Percentiles rank a stretch among this genome's conserved stretches.
Evolutionary conservation across 768 basidiomycete genomes (phyloP).

Genomic region (Auricularia sp.): DNA sequence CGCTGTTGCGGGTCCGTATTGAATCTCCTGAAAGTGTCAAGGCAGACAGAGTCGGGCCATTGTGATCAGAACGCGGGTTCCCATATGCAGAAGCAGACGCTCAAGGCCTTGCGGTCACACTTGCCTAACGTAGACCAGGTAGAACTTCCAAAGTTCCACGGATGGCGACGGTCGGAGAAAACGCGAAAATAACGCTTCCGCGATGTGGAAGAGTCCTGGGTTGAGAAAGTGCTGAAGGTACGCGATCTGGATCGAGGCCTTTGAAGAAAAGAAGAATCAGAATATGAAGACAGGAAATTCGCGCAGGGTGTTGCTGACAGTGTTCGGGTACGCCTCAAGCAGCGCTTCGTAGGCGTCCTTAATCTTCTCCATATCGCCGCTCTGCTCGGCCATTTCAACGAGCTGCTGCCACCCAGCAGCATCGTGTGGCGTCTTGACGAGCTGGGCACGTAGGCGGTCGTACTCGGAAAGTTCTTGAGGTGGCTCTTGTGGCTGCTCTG

Average conservation of each 20-base stretch:
- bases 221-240: slow-evolving; percentile 72
- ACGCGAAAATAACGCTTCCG: slow-evolving; percentile 81
- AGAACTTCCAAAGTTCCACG: slow-evolving; percentile 88
- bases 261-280: slow-evolving; percentile 20
- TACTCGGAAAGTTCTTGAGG: slow-evolving; percentile 41
- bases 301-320: slow-evolving; percentile 46
- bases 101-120: slow-evolving; percentile 19
- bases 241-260: slow-evolving; percentile 73
- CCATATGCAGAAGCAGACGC: neutral
- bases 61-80: slow-evolving; percentile 6
- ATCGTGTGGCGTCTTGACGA: slow-evolving; percentile 62
- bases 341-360: slow-evolving; percentile 75
- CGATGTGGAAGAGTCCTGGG: slow-evolving; percentile 57
- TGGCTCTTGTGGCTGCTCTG: neutral
- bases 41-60: neutral
- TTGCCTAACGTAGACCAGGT: slow-evolving; percentile 86
- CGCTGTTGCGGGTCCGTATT: slow-evolving; percentile 60
- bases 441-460: slow-evolving; percentile 49
- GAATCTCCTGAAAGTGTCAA: slow-evolving; percentile 40
- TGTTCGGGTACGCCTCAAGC: slow-evolving; percentile 82
- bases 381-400: slow-evolving; percentile 65
- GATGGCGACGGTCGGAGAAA: slow-evolving; percentile 79
- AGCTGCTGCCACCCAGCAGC: slow-evolving; percentile 72
- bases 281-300: neutral
- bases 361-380: slow-evolving; percentile 70